phyloP scores from a whole-genome alignment of 495 filamentous ascomycete genomes.

The Pyronema omphalodes region DNA sequence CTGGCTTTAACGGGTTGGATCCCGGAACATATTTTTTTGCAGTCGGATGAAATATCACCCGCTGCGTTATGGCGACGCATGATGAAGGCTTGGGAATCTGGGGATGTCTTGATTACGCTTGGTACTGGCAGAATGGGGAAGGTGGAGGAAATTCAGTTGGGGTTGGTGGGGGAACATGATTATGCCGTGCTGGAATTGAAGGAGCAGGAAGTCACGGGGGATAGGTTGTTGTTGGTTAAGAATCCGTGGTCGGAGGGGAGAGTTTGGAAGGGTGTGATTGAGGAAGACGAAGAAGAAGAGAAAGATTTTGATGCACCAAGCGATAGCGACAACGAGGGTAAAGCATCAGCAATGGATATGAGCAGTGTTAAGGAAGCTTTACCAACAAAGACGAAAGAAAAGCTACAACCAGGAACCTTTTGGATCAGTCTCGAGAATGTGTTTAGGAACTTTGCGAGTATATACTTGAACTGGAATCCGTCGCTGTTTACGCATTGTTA shows the following conservation, averaged over 20 bases:
- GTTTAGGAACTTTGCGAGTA: slow-evolving; percentile 75
- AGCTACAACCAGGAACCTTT: slow-evolving; percentile 47
- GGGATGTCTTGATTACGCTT: slow-evolving; percentile 73
- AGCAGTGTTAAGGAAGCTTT: neutral
- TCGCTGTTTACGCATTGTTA: slow-evolving; percentile 59
- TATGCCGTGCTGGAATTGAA: slow-evolving; percentile 78
- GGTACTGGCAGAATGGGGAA: slow-evolving; percentile 66
- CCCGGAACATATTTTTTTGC: slow-evolving; percentile 83
- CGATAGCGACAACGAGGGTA: slow-evolving; percentile 2
- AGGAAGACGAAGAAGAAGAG: slow-evolving; percentile 10
- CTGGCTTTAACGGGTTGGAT: slow-evolving; percentile 90
- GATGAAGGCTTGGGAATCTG: slow-evolving; percentile 49
- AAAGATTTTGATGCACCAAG: slow-evolving; percentile 7
- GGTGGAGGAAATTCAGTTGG: slow-evolving; percentile 58
- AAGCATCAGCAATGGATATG: neutral
- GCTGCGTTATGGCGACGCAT: slow-evolving; percentile 63
- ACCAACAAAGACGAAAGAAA: neutral
- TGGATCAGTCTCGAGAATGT: slow-evolving; percentile 81
- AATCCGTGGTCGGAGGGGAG: slow-evolving; percentile 86
- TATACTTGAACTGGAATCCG: slow-evolving; percentile 97
- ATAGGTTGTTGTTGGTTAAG: slow-evolving; percentile 61
- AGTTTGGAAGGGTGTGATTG: slow-evolving; percentile 38
- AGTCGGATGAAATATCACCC: slow-evolving; percentile 56
- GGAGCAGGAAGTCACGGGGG: slow-evolving; percentile 33
- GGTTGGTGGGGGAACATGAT: slow-evolving; percentile 75